Evolutionary conservation across 2,329 filamentous ascomycete genomes (phyloP), one percentile per base, ranked within the genome.

Genomic region (Monosporascus cannonballus): DNA sequence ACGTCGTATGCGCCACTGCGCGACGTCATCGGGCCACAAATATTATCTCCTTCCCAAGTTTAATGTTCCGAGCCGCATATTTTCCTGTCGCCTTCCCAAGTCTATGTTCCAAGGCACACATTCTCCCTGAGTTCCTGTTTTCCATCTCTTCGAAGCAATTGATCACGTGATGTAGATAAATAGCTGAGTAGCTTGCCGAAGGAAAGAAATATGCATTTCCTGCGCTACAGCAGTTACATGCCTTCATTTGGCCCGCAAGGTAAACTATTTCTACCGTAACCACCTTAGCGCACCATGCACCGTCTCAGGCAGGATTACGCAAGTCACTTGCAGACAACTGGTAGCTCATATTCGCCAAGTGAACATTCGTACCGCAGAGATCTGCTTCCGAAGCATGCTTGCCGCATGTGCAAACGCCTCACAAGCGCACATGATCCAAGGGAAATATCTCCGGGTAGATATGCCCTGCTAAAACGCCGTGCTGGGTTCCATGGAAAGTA

Each of bases 321-420:
- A 27, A 9, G 20, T 46, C n/a, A 25, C 15, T 34, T 34, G 36
- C 20, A 22, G 37, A 18, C 20, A 38, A 11, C 42, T 47, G 15
- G 7, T 47, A 39, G 27, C 47, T 53, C 8, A 58, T 25, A 18
- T 22, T 27, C 48, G 34, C 46, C 44, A 51, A 63, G 65, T 52
- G 64, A 67, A 52, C 65, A 68, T 52, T 50, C 66, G 30, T 67
- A 65, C 47, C 61, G 64, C 38, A 58, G 54, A 9, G 64, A 68
- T 27, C 53, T 58, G 3, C 51, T 66, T 8, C 64, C 63, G 0
- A 64, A 65, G 46, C 59, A 66, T 36, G 55, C 56, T 9, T 66
- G 64, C 34, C 60, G 61, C 20, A 59, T 63, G 47, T 68, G 64
- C 45, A 56, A 54, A 27, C 49, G 56, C 20, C 66, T 66, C 39